phyloP scores from a whole-genome alignment of 2,329 filamentous ascomycete species.

The Cercospora berteroae region DNA sequence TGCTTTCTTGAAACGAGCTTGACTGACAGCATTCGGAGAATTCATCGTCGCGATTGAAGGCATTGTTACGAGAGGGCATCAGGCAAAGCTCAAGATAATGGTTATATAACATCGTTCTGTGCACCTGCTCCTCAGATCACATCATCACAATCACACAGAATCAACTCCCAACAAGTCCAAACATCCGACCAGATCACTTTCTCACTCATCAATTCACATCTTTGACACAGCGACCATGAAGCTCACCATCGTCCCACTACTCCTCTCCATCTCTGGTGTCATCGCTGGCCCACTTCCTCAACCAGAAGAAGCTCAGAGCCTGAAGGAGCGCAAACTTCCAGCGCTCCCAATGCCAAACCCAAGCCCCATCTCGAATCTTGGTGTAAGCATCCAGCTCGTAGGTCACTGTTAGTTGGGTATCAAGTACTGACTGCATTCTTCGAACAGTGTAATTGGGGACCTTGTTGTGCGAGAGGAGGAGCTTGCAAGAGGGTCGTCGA shows the following conservation, averaged over 20 bases:
- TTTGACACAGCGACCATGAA: neutral
- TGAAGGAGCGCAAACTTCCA: neutral
- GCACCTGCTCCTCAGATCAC: no score
- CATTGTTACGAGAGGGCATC: no score
- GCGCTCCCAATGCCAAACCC: neutral
- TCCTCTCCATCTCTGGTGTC: neutral
- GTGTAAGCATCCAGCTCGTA: neutral
- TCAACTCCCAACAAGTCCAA: no score
- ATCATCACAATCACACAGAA: no score
- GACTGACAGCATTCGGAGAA: no score
- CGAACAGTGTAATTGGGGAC: neutral
- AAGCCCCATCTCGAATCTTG: neutral
- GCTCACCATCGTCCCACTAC: neutral
- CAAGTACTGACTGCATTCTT: neutral
- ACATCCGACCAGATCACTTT: no score
- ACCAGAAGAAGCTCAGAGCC: neutral
- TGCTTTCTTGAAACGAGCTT: no score
- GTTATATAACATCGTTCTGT: no score
- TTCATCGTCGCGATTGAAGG: no score
- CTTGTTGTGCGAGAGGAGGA: neutral
- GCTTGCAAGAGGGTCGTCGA: neutral
- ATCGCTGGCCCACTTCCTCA: neutral
- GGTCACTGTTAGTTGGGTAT: neutral
- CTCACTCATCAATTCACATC: no score
- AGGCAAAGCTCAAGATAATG: no score